phyloP scores from a whole-genome alignment of 225 moss, liverwort and hornwort genomes.

The Sphagnum tenellum region DNA sequence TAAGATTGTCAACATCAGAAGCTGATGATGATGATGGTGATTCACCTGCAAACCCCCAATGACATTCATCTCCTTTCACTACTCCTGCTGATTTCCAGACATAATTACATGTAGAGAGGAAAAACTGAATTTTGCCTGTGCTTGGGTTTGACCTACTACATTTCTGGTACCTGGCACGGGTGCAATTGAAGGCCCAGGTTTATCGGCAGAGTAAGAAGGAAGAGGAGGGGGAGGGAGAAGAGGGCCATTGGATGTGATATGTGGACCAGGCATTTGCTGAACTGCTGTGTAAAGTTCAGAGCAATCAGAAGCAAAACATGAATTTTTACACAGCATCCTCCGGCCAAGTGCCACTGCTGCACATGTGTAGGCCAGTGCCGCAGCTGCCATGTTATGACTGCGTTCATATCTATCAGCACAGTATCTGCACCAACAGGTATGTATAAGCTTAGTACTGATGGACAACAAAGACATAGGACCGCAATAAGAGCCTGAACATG shows the following conservation, averaged over 20 bases:
- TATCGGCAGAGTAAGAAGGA: constrained; percentile 17
- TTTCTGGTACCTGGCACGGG: constrained; percentile 7
- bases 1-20: constrained; percentile 86
- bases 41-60: constrained; percentile 51
- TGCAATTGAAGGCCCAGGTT: constrained; percentile 21
- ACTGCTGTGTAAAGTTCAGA: constrained; percentile 56
- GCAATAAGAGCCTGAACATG: no score
- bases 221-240: constrained; percentile 31
- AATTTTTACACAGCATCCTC: constrained; percentile 52
- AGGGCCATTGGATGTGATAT: constrained; percentile 35
- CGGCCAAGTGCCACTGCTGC: constrained; percentile 81
- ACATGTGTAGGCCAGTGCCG: constrained; percentile 83
- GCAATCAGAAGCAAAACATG: constrained; percentile 56
- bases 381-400: constrained; percentile 63
- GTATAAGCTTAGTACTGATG: not conserved
- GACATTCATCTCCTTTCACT: not conserved
- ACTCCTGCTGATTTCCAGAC: not conserved
- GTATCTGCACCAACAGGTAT: constrained; percentile 33
- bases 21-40: constrained; percentile 98
- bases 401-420: constrained; percentile 75
- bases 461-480: no score
- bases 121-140: not conserved
- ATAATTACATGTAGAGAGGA: not conserved
- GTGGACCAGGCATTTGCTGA: constrained; percentile 36
- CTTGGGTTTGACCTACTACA: constrained; percentile 10